Evolutionary conservation across 441 rosid genomes (phyloP), one percentile per base, ranked within the genome.

Genomic region (Euphorbia schlechtendalii): DNA sequence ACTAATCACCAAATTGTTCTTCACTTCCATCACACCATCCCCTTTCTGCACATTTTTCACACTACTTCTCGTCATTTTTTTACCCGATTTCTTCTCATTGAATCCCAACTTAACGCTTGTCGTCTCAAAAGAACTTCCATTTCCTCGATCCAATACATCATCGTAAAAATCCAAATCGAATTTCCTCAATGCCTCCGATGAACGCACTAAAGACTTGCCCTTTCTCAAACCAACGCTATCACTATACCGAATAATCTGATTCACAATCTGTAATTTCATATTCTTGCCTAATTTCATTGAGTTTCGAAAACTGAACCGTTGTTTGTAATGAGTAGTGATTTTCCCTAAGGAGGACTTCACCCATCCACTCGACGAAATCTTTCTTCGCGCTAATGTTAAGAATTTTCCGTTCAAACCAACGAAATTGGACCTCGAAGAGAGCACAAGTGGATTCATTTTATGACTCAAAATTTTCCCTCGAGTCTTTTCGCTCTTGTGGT

Each of bases 271-370:
- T 70, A 86, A 32, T 53, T 73, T 69, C 64, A 76, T 87, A 43
- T 77, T 69, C 12, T 87, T 76, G 12, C 79, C 82, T 54, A 87
- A 27, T 69, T 77, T 73, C 90, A 91, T 80, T 0, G 34, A 63
- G 77, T 87, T 91, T 21, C 17, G 67, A 69, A 75, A 92, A 56
- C 77, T 27, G 1, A 92, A 80, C 10, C 77, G 73, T 68, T 92
- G 96, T 71, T 57, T 53, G 4, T 68, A 69, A 38, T 24, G 43
- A 75, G 96, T 84, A 17, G 80, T 76, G 71, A 88, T 74, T 2
- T 73, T 79, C 10, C 98, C 96, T 41, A 74, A 70, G 30, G 92
- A 82, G 20, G 96, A 89, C 22, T 76, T 74, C 6, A 92, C 84
- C 87, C 84, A 81, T 56, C 96, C 94, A 0, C 58, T 66, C 1